Evolutionary conservation across 2,329 filamentous ascomycete species (phyloP), one percentile per base, ranked within the genome.

Genomic region (Xylariaceae sp.): DNA sequence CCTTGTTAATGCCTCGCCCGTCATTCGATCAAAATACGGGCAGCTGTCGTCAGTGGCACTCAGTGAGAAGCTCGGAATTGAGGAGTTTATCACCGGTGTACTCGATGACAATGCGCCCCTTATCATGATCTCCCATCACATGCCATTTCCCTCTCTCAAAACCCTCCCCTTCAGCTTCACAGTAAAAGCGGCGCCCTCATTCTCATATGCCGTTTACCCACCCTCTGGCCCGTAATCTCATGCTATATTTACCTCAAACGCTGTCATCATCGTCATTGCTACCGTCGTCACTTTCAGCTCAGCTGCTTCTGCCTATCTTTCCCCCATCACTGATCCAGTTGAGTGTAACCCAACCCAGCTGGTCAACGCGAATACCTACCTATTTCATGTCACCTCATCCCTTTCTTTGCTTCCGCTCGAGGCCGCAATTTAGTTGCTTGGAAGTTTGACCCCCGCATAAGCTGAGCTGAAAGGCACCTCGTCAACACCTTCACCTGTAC

Each of bases 381-480:
- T 30, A 30, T 56, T 56, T 56, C 50, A 48, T 59, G 53, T 35
- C 56, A 51, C 11, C 18, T 13, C 18, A 18, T 39, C 51, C 56
- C 57, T 53, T 59, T 47, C 55, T 50, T 56, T 53, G 44, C 18
- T 55, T 59, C 54, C 59, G 48, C 54, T n/a, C 51, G 45, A 61
- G 60, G 60, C 61, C 59, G 56, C 59, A 56, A 37, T 56, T 23
- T 30, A 10, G 53, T 61, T 56, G 53, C 60, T 56, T 35, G 18
- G 13, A 51, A 51, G 54, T 47, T 64, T 54, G 68, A 62, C 62
- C 37, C 60, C 61, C 61, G 67, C 66, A 58, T 58, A 54, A 53
- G 54, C 56, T 63, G 55, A 52, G 63, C 61, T 61, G 53, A 51
- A 51, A 55, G 11, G 50, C 23, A 44, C 37, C 13, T 30, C 17